Evolutionary conservation across 495 filamentous ascomycete genomes (phyloP), one percentile per base, ranked within the genome.

Genomic region (Recurvomyces mirabilis): DNA sequence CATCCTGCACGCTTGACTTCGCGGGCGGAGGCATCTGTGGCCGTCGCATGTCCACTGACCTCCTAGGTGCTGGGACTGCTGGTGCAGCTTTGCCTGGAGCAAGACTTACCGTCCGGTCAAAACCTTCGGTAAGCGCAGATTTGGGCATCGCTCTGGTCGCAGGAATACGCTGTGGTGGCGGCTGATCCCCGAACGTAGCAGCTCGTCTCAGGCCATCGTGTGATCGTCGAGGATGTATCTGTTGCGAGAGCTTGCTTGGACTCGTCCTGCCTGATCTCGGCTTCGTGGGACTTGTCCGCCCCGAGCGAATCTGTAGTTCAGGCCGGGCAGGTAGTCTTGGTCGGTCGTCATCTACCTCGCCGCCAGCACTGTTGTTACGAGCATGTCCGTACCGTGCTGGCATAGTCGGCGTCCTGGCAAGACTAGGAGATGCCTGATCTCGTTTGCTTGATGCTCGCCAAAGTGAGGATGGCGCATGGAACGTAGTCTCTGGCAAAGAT

Each of bases 271-370:
- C 51, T 22, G 51, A 54, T 7, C 41, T 18, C 18, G 46, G 24
- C 30, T 50, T 54, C 1, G 20, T 22, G 3, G 51, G 51, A 43
- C 51, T 50, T 5, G 38, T 42, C 4, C 46, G 33, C 1, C 51
- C 51, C 1, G 46, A 22, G 0, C 51, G 36, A 11, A 38, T 50
- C 28, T 50, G 51, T 14, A 54, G 26, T 17, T 54, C 51, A 2
- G 51, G 51, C 32, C 51, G 28, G 4, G 37, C 28, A 15, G 54
- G 54, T 25, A 57, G 43, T 40, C 51, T 31, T 26, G 54, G 54
- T 18, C 50, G 50, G 17, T 53, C 41, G 13, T 51, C 51, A 15
- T 36, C n/a, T 5, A 53, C 3, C 37, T 55, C 52, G 20, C 43
- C 46, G 15, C 23, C 31, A 21, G 34, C 23, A 12, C 35, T 47